Percentiles rank a stretch among this genome's conserved stretches.
phyloP scores from a whole-genome alignment of 2,329 filamentous ascomycete genomes.

The Biscogniauxia sp. region DNA sequence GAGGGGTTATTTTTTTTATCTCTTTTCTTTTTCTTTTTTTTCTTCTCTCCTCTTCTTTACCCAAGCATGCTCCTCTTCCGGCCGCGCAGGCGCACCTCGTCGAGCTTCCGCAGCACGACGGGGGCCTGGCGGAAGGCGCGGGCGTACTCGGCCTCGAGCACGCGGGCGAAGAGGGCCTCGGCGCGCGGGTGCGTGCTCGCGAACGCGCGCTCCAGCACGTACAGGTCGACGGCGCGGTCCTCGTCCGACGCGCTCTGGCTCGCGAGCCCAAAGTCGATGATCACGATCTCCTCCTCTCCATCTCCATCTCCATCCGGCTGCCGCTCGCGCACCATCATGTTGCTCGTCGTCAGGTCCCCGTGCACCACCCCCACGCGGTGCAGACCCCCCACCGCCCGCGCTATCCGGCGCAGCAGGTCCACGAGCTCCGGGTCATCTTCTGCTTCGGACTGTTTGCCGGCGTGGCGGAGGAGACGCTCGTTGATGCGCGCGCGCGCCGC shows the following conservation, averaged over 20 bases:
- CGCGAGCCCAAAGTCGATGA: constrained; percentile 94
- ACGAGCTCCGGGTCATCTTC: constrained; percentile 51
- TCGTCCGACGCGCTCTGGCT: constrained; percentile 80
- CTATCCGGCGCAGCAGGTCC: constrained; percentile 68
- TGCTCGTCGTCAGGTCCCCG: constrained; percentile 95
- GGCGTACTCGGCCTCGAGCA: constrained; percentile 69
- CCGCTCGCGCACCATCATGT: constrained; percentile 89
- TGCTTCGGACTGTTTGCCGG: constrained; percentile 32
- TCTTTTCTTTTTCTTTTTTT: too few species aligned
- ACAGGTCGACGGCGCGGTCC: constrained; percentile 92
- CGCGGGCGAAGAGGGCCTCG: constrained; percentile 69
- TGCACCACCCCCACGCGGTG: constrained; percentile 87
- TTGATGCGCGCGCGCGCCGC: constrained; percentile 71
- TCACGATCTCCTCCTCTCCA: constrained; percentile 72
- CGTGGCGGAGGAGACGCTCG: constrained; percentile 58
- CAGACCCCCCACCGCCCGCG: constrained; percentile 68
- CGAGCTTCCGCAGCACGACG: constrained; percentile 74
- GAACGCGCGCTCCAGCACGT: constrained; percentile 93
- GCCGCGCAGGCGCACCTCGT: constrained; percentile 90
- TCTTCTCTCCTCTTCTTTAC: constrained; percentile 38
- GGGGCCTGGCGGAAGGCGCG: constrained; percentile 72
- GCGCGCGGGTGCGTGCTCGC: constrained; percentile 89
- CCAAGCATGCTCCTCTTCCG: constrained; percentile 97
- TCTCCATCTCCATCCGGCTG: constrained; percentile 21
- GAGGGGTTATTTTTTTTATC: too few species aligned